Evolutionary conservation across 2,329 filamentous ascomycete species (phyloP), one percentile per base, ranked within the genome.

Genomic region (Graphilbum fragrans): DNA sequence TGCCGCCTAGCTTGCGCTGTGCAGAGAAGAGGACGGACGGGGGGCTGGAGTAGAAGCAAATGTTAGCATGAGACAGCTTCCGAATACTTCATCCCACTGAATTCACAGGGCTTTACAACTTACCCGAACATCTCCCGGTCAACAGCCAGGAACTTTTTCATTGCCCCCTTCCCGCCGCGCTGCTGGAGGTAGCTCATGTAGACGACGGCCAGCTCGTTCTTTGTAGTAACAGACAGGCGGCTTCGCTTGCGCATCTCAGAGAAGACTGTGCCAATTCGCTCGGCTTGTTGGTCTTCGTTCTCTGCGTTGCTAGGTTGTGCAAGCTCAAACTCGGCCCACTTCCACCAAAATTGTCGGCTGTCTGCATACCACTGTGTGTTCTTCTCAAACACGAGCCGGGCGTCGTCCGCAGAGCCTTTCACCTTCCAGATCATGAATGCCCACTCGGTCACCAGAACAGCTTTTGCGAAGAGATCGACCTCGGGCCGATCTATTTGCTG

Each of bases 101-200:
- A 7, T 27, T 12, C 25, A 27, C n/a, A n/a, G n/a, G n/a, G n/a
- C n/a, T 34, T n/a, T 34, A 6, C 7, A 33, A 56, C 76, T 60
- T 65, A 80, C 78, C 92, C 92, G 58, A 93, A 92, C 45, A 95
- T 75, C 58, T 94, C 84, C 35, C 80, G 75, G 56, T 98, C 90
- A 29, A 96, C 66, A 45, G 72, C 66, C 55, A 95, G 69, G 58
- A 88, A 94, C 52, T 88, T 82, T 61, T 87, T 86, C 65, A 93
- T 90, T 2, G 86, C 76, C 25, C 88, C 77, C 57, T 87, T 84
- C 46, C 77, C 80, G 14, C 90, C 88, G 41, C 84, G 72, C 52
- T 93, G 80, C 48, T 94, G 76, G 29, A 98, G 68, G 55, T 92
- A 95, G 12, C 72, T 66, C 67, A 95, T 77, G 59, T 96, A 98